Percentiles rank a stretch among this genome's conserved stretches.
Conservation (phyloP, 208 protist genomes). For the Novymonas esmeraldas region DNA sequence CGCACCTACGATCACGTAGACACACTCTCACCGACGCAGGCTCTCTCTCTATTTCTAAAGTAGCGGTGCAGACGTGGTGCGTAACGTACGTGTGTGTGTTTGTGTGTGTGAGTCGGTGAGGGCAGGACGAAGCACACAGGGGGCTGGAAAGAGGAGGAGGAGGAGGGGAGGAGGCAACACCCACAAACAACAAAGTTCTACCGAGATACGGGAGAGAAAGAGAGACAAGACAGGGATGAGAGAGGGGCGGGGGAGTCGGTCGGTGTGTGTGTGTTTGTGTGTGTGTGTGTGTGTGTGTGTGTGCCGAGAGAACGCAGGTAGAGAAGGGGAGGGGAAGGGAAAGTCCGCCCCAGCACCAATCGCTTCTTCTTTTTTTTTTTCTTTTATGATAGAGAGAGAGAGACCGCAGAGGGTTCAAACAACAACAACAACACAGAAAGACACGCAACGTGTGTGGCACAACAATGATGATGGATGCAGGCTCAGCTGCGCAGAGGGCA, state of each 20-base stretch:
- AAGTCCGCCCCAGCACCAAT: neutral
- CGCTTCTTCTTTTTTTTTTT: constrained; percentile 1
- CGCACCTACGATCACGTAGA: too few relatives aligned
- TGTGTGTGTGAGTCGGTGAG: too few relatives aligned
- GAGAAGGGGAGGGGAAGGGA: too few relatives aligned
- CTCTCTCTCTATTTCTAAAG: too few relatives aligned
- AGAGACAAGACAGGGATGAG: neutral
- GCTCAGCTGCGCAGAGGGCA: too few relatives aligned
- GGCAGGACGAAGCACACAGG: neutral
- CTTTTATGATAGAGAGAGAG: too few relatives aligned
- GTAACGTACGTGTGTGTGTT: neutral
- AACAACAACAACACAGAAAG: constrained; percentile 7
- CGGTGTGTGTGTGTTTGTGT: neutral
- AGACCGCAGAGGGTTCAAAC: too few relatives aligned
- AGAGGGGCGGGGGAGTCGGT: neutral
- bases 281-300: neutral
- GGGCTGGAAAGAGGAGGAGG: neutral
- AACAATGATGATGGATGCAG: too few relatives aligned
- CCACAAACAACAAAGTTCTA: neutral
- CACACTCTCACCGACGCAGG: too few relatives aligned
- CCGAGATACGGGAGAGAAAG: neutral
- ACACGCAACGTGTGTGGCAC: too few relatives aligned
- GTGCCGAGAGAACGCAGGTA: too few relatives aligned
- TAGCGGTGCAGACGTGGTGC: too few relatives aligned
- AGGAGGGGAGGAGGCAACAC: neutral